Conservation (phyloP, 768 basidiomycete genomes). For the Erythrobasidium yunnanense region DNA sequence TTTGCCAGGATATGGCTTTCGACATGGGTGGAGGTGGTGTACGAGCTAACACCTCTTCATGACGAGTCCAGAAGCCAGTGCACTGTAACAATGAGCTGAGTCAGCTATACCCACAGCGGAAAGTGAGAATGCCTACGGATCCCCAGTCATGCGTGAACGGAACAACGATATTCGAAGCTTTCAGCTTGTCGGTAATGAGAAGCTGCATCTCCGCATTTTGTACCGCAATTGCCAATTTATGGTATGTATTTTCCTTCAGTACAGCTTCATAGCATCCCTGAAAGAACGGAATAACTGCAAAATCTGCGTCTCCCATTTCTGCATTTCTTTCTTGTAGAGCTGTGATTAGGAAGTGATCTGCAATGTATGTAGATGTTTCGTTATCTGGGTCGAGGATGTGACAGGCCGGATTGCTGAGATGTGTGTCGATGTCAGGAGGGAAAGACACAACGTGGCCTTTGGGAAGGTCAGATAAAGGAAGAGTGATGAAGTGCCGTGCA, state of each 20-base stretch:
- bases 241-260: slow-evolving; percentile 35
- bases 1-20: slow-evolving; percentile 35
- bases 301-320: slow-evolving; percentile 32
- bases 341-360: slow-evolving; percentile 35
- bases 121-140: background rate
- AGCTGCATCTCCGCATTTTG: slow-evolving; percentile 30
- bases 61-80: slow-evolving; percentile 35
- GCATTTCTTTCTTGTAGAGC: slow-evolving; percentile 28
- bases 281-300: slow-evolving; percentile 35
- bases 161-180: slow-evolving; percentile 30
- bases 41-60: slow-evolving; percentile 34
- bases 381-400: slow-evolving; percentile 31
- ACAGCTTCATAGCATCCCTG: slow-evolving; percentile 37
- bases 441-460: slow-evolving; percentile 30
- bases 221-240: slow-evolving; percentile 35
- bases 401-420: slow-evolving; percentile 30
- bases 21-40: slow-evolving; percentile 36
- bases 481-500: slow-evolving; percentile 29
- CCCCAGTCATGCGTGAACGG: slow-evolving; percentile 38
- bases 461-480: slow-evolving; percentile 27
- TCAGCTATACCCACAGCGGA: background rate
- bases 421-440: slow-evolving; percentile 33
- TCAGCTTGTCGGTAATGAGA: slow-evolving; percentile 27
- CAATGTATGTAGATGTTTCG: slow-evolving; percentile 32
- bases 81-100: slow-evolving; percentile 11